Conservation (phyloP, 306 rosid species). For the Quercus dentata region DNA sequence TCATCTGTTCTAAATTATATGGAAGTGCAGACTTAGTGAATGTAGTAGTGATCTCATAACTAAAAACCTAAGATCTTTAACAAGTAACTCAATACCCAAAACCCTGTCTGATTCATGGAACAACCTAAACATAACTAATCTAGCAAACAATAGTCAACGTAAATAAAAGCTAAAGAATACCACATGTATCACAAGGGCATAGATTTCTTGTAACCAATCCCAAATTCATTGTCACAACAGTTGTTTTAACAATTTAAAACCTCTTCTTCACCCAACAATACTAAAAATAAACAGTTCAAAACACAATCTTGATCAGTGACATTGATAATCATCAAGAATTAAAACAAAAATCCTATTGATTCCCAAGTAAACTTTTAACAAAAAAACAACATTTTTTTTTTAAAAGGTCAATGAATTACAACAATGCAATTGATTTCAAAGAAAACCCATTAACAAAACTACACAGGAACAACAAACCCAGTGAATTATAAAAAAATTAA, state of each 20-base stretch:
- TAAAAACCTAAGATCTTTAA: neutral
- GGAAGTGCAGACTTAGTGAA: neutral
- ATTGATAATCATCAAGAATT: neutral
- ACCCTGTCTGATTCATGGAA: neutral
- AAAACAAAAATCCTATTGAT: neutral
- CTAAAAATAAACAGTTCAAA: neutral
- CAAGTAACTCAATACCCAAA: neutral
- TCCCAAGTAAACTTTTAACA: neutral
- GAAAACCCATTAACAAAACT: neutral
- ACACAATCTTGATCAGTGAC: neutral
- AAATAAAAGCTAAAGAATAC: neutral
- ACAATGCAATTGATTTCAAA: neutral
- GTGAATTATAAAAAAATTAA: neutral
- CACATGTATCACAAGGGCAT: neutral
- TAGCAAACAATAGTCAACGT: neutral
- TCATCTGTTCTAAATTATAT: neutral
- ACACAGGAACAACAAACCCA: neutral
- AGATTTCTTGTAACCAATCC: neutral
- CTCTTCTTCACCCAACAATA: neutral
- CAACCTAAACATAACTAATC: neutral
- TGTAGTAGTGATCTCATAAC: neutral
- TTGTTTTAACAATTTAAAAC: neutral
- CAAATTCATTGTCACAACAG: conserved; percentile 12
- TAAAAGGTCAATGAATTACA: neutral
- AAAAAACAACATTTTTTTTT: neutral